phyloP scores from a whole-genome alignment of 2,329 filamentous ascomycete genomes.

The Hortaea werneckii region DNA sequence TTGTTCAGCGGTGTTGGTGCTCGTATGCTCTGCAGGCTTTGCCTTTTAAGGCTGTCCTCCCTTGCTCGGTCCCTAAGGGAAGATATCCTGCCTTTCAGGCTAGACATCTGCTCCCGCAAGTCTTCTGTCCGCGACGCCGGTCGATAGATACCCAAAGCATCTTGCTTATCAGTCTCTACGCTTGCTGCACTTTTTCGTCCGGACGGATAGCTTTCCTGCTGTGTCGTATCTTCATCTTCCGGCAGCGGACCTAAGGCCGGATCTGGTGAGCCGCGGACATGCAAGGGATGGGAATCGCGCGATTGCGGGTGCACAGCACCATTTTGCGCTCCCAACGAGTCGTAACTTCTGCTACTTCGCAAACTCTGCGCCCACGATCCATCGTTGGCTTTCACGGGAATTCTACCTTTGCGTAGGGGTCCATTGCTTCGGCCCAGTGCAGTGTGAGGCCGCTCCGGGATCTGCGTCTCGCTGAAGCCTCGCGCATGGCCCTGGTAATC shows the following conservation, averaged over 20 bases:
- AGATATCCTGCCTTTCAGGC: slow-evolving; percentile 75
- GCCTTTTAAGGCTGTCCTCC: slow-evolving; percentile 66
- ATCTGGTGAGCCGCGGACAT: slow-evolving; percentile 29
- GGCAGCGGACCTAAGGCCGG: slow-evolving; percentile 31
- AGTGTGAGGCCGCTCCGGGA: slow-evolving; percentile 28
- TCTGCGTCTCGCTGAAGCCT: slow-evolving; percentile 51
- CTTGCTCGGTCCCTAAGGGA: slow-evolving; percentile 66
- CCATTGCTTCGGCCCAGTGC: slow-evolving; percentile 10
- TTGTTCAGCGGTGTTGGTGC: slow-evolving; percentile 67
- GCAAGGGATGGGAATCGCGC: slow-evolving; percentile 16
- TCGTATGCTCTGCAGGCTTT: slow-evolving; percentile 65
- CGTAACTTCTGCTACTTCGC: slow-evolving; percentile 21
- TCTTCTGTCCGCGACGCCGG: slow-evolving; percentile 63
- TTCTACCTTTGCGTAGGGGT: slow-evolving; percentile 5
- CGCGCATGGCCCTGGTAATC: slow-evolving; percentile 43
- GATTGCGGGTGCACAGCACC: slow-evolving; percentile 1
- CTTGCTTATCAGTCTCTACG: not conserved
- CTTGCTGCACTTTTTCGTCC: too few relatives aligned
- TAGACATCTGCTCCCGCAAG: slow-evolving; percentile 75
- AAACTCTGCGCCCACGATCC: slow-evolving; percentile 11
- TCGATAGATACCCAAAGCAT: slow-evolving; percentile 42
- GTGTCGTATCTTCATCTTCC: slow-evolving; percentile 26
- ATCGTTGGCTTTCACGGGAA: slow-evolving; percentile 10
- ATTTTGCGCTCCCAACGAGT: slow-evolving; percentile 11
- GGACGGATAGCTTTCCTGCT: not conserved